Evolutionary conservation across 2,329 filamentous ascomycete genomes (phyloP).

Genomic region (Penicillium griseofulvum): DNA sequence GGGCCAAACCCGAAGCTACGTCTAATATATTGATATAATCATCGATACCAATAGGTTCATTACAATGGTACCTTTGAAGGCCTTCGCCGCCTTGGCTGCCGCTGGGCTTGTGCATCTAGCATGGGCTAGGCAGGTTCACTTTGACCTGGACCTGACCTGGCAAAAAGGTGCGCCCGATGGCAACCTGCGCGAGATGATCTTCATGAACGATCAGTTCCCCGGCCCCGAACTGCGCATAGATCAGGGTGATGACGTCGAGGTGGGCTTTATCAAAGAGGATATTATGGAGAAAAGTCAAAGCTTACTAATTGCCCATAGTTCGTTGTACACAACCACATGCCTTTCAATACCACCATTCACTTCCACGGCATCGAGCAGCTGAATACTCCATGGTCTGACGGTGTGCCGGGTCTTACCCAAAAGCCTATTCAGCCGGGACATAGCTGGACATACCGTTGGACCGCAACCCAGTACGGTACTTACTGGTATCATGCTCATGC

Average conservation of each 20-base stretch:
- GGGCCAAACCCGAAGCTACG: neutral
- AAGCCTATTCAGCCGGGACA: conserved; percentile 51
- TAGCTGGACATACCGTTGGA: conserved; percentile 54
- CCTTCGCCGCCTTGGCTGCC: conserved; percentile 10
- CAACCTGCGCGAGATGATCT: conserved; percentile 31
- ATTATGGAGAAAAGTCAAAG: no score
- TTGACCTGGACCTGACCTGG: conserved; percentile 35
- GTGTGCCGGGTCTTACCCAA: conserved; percentile 57
- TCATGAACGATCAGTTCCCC: conserved; percentile 35
- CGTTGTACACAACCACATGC: conserved; percentile 32
- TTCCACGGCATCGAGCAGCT: conserved; percentile 47
- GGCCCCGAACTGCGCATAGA: conserved; percentile 29
- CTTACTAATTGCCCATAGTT: conserved; percentile 16
- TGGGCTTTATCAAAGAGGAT: neutral
- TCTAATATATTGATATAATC: neutral
- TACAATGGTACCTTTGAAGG: conserved; percentile 17
- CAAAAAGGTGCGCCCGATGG: conserved; percentile 34
- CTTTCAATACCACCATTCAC: conserved; percentile 33
- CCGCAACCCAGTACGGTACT: conserved; percentile 54
- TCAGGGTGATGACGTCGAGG: conserved; percentile 31
- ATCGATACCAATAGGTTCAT: neutral
- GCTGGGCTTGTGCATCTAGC: conserved; percentile 10
- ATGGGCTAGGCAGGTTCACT: conserved; percentile 19
- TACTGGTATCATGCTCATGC: conserved; percentile 50
- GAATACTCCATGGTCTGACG: conserved; percentile 58